A percentile compares a stretch with the other conserved stretches of the same genome.
phyloP scores from a whole-genome alignment of 2,329 filamentous ascomycete genomes.

The Ilyonectria sp. region DNA sequence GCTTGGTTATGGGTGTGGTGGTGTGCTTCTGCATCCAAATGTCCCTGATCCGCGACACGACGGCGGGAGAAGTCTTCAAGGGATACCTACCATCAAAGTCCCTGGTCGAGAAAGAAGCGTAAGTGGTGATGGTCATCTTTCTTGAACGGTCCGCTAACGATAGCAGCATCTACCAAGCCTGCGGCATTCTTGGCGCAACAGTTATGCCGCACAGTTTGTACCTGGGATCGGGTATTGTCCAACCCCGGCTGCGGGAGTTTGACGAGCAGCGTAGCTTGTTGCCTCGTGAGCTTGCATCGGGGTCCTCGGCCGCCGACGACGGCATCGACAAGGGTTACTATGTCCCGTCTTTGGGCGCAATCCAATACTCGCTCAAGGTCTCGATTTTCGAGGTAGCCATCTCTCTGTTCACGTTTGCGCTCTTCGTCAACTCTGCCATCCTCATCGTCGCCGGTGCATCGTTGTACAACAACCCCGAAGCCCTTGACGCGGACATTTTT shows the following conservation, averaged over 20 bases:
- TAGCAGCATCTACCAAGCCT: slow-evolving; percentile 73
- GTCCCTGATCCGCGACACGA: slow-evolving; percentile 70
- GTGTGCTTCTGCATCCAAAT: slow-evolving; percentile 81
- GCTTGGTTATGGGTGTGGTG: slow-evolving; percentile 76
- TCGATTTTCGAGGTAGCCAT: slow-evolving; percentile 79
- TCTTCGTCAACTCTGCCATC: slow-evolving; percentile 89
- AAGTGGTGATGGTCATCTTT: slow-evolving; percentile 29
- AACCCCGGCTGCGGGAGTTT: slow-evolving; percentile 77
- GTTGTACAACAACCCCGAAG: slow-evolving; percentile 74
- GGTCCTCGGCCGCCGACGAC: slow-evolving; percentile 45
- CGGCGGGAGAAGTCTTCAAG: slow-evolving; percentile 72
- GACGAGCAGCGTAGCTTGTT: slow-evolving; percentile 71
- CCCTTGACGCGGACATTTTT: slow-evolving; percentile 83
- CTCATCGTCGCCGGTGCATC: slow-evolving; percentile 86
- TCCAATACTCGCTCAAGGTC: slow-evolving; percentile 80
- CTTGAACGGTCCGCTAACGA: slow-evolving; percentile 17
- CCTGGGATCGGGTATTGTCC: slow-evolving; percentile 78
- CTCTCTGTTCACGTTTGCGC: slow-evolving; percentile 85
- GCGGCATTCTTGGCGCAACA: slow-evolving; percentile 83
- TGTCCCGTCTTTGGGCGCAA: slow-evolving; percentile 78
- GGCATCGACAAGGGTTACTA: slow-evolving; percentile 71
- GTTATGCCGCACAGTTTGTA: slow-evolving; percentile 81
- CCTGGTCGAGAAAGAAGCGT: slow-evolving; percentile 71
- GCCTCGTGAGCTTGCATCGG: slow-evolving; percentile 50
- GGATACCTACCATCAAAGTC: slow-evolving; percentile 77